Evolutionary conservation across 2,329 filamentous ascomycete genomes (phyloP).

Genomic region (Capronia coronata): DNA sequence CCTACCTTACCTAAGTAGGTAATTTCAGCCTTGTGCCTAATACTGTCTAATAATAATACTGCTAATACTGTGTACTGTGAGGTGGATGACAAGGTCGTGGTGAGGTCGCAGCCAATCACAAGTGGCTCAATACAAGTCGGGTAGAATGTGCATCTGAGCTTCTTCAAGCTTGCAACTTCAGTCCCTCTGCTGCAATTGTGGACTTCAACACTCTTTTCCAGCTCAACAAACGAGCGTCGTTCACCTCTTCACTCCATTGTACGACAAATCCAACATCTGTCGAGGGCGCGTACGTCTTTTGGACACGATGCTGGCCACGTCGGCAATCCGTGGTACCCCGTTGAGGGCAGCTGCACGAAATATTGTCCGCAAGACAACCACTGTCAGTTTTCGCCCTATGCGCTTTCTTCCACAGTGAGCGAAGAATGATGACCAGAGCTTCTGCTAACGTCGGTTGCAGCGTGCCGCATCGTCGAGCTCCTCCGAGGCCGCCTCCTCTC

Average conservation of each 20-base stretch:
- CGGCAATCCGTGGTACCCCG: slow-evolving; percentile 82
- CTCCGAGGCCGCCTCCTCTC: slow-evolving; percentile 63
- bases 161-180: slow-evolving; percentile 22
- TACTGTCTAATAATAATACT: too few species aligned
- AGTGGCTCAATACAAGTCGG: slow-evolving; percentile 6
- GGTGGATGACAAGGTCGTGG: neutral
- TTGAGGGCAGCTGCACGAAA: slow-evolving; percentile 71
- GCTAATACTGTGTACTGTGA: neutral
- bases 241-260: slow-evolving; percentile 14
- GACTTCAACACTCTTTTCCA: slow-evolving; percentile 15
- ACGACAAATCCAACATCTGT: slow-evolving; percentile 20
- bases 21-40: too few species aligned
- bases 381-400: slow-evolving; percentile 59
- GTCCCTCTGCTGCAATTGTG: slow-evolving; percentile 11
- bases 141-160: slow-evolving; percentile 14
- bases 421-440: slow-evolving; percentile 33
- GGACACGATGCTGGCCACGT: slow-evolving; percentile 82
- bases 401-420: slow-evolving; percentile 26
- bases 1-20: too few species aligned
- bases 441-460: slow-evolving; percentile 31
- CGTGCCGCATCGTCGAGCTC: slow-evolving; percentile 62
- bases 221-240: slow-evolving; percentile 11
- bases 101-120: slow-evolving; percentile 13
- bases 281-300: slow-evolving; percentile 19
- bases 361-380: slow-evolving; percentile 63